Percentiles rank a stretch among this genome's conserved stretches.
phyloP scores from a whole-genome alignment of 495 filamentous ascomycete species.

The Penicillium malachiteum region DNA sequence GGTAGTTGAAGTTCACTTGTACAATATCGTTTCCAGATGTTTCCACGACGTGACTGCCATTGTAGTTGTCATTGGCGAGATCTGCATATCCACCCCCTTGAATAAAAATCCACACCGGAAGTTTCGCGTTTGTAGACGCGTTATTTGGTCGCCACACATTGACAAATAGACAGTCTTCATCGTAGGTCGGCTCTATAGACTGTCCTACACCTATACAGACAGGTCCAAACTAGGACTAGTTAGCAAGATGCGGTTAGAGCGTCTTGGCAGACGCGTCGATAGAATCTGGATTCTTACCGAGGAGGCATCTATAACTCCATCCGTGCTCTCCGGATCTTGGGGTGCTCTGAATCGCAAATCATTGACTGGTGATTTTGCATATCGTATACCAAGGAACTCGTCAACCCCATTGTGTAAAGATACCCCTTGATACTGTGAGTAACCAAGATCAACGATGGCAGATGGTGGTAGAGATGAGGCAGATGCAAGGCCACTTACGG shows the following conservation, averaged over 20 bases:
- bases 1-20: conserved; percentile 73
- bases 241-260: not conserved
- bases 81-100: conserved; percentile 68
- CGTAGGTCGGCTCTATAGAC: conserved; percentile 33
- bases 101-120: conserved; percentile 71
- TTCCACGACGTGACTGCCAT: conserved; percentile 57
- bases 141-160: conserved; percentile 65
- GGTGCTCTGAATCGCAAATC: conserved; percentile 56
- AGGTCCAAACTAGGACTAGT: conserved; percentile 37
- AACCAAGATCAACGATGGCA: conserved; percentile 36
- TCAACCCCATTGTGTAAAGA: conserved; percentile 43
- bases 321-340: conserved; percentile 39
- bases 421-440: conserved; percentile 36
- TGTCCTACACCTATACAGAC: conserved; percentile 31
- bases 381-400: conserved; percentile 61
- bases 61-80: conserved; percentile 62
- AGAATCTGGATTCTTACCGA: conserved; percentile 20
- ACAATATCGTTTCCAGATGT: conserved; percentile 54
- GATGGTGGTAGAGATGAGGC: conserved; percentile 10
- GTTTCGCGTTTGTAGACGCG: conserved; percentile 46
- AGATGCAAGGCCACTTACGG: not conserved
- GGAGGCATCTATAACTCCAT: conserved; percentile 37
- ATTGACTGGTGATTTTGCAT: conserved; percentile 53
- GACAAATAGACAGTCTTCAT: conserved; percentile 69
- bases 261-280: not conserved